Evolutionary conservation across 2,329 filamentous ascomycete species (phyloP).

Genomic region (Botrytis tulipae): DNA sequence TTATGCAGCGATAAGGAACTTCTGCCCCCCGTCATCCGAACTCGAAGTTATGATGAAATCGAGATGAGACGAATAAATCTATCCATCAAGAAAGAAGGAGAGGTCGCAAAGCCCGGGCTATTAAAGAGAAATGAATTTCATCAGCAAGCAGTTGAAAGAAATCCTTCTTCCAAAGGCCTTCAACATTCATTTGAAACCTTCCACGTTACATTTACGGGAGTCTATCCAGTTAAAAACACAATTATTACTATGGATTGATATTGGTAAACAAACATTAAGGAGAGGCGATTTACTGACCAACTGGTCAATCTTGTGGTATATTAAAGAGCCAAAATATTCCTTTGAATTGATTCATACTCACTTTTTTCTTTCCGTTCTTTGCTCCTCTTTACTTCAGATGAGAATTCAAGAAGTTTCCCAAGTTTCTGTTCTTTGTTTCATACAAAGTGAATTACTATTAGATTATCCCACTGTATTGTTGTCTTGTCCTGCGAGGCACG

Average conservation of each 20-base stretch:
- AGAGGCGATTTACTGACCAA: neutral
- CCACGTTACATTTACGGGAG: neutral
- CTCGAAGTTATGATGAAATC: neutral
- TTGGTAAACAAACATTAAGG: neutral
- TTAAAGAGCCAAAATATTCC: neutral
- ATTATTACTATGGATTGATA: neutral
- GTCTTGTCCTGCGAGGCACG: neutral
- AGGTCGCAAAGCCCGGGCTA: too few relatives aligned
- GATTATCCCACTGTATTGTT: neutral
- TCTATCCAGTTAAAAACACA: too few relatives aligned
- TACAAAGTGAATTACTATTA: neutral
- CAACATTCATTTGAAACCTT: neutral
- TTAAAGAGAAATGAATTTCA: rapidly evolving
- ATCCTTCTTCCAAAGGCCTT: neutral
- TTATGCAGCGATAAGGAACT: neutral
- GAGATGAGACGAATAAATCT: neutral
- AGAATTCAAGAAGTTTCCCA: neutral
- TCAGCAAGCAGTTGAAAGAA: neutral
- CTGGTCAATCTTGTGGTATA: neutral
- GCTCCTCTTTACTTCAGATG: neutral
- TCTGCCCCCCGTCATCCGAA: neutral
- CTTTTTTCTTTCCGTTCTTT: neutral
- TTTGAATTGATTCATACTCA: neutral
- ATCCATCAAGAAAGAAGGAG: neutral
- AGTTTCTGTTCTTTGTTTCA: neutral